Conservation (phyloP, 495 filamentous ascomycete species). For the Penicillium argentinense region DNA sequence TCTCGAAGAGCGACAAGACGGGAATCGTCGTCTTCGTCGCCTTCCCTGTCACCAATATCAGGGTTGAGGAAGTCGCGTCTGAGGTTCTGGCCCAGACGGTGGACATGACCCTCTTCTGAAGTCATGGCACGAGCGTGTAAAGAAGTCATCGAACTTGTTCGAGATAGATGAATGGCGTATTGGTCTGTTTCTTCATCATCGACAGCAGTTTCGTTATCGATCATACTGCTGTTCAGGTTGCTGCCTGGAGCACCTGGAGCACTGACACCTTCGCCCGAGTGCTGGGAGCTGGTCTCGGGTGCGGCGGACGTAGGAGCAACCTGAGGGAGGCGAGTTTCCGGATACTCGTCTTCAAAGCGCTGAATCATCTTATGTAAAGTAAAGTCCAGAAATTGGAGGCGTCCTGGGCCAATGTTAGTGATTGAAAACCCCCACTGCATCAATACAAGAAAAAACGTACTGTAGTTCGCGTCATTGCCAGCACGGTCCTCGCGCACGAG, state of each 20-base stretch:
- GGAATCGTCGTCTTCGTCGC: conserved; percentile 49
- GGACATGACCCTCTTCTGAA: conserved; percentile 85
- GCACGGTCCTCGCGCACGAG: conserved; percentile 71
- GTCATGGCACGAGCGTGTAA: conserved; percentile 75
- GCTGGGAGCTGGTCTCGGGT: conserved; percentile 38
- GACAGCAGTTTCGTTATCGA: conserved; percentile 41
- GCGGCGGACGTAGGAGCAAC: conserved; percentile 16
- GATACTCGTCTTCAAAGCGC: conserved; percentile 94
- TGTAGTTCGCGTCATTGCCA: conserved; percentile 68
- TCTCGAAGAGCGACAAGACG: conserved; percentile 58
- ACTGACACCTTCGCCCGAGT: conserved; percentile 41
- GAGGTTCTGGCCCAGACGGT: conserved; percentile 80
- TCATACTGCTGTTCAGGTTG: conserved; percentile 31
- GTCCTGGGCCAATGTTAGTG: conserved; percentile 50
- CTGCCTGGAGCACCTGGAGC: conserved; percentile 32
- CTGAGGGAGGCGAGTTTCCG: conserved; percentile 69
- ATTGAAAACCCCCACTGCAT: not conserved
- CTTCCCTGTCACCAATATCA: conserved; percentile 29
- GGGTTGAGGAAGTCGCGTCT: conserved; percentile 65
- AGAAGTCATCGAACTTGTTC: conserved; percentile 76
- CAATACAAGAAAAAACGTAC: conserved; percentile 50
- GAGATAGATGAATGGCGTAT: conserved; percentile 55
- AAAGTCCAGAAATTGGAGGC: conserved; percentile 84
- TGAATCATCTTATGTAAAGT: conserved; percentile 89
- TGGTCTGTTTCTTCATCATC: conserved; percentile 51